Base-by-base conservation (phyloP, 2,329 filamentous ascomycete species). In the Penicillium sp. region DNA sequence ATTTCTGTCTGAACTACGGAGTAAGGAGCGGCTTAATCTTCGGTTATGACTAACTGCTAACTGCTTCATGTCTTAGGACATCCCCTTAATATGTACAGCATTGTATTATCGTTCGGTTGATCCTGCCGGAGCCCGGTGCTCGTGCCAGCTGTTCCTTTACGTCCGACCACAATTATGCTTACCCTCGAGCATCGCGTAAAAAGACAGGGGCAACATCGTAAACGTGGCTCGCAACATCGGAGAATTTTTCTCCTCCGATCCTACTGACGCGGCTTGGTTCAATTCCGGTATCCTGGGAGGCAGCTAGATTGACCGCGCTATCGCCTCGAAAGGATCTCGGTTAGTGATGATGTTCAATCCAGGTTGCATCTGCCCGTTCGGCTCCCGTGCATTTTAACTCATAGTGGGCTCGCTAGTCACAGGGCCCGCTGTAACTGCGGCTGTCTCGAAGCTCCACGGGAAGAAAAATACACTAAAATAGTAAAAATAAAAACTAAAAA, bases 171-270 rank as follows among this genome's bases (percentile, higher is more conserved):
- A 55, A 34, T 49, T 49, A 51, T 52, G 49, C 52, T 52, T 55
- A 51, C 49, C 21, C 34, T 41, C 12, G 20, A 33, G n/a, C 26
- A 43, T 44, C 41, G 21, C 10, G 13, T 40, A 9, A 26, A 36
- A 21, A 40, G n/a, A 15, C 36, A 7, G 13, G 18, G 36, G 10
- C 12, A 12, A 15, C 3, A 5, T 40, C 21, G 18, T 40, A 9
- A 26, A 15, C 18, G 34, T 18, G 34, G 34, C 20, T 15, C 34
- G 23, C 9, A 21, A 20, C 20, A 33, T 52, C 56, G 54, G 50
- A 56, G 24, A 50, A 45, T 51, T 56, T 49, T 51, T 9, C 27
- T 43, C 17, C 50, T 54, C 51, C 55, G 48, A 60, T 58, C 46
- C 29, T 21, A n/a, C 20, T 21, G 7, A 3, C 36, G 36, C 34